Evolutionary conservation across 768 basidiomycete species (phyloP), one percentile per base, ranked within the genome.

Genomic region (Rhodocollybia butyracea): DNA sequence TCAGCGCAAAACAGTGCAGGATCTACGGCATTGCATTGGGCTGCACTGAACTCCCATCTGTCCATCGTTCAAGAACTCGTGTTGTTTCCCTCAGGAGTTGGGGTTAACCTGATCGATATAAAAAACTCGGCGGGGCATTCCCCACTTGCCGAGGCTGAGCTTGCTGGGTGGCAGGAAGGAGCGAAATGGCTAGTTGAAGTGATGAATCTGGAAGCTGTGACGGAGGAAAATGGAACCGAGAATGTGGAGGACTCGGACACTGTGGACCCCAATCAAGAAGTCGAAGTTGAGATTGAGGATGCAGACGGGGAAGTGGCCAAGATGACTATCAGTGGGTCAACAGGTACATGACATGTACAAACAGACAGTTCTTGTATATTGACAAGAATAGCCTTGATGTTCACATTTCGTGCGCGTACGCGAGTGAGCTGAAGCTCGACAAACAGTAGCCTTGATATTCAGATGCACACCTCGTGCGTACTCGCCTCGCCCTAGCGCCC

Each of bases 21-120:
- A 50, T 95, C 94, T 24, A 95, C 91, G 2, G 80, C 95, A 6
- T 71, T 97, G 5, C 95, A 98, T 64, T 97, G 94, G 94, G 94
- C 94, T 0, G 83, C 89, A 2, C 68, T 94, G 38, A 98, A 97
- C 68, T 74, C 79, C 2, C 94, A 95, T 61, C 80, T 96, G 3
- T 65, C 70, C 6, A 66, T 85, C 45, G 77, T 80, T 1, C 77
- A 85, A 66, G 76, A 73, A 32, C 80, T 93, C 29, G 81, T 92
- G 11, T 68, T 76, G 50, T 78, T 76, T 60, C 71, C 79, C 0
- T 63, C 60, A 21, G 86, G 87, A 0, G 84, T 85, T 1, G 84
- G 93, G 1, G 67, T 79, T 26, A 77, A 79, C 63, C 70, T 87
- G 59, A 93, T 92, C 62, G 92, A 88, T 66, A 78, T 84, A 57